Base-by-base conservation (phyloP, 345 rosid genomes). In the Brassica nigra region DNA sequence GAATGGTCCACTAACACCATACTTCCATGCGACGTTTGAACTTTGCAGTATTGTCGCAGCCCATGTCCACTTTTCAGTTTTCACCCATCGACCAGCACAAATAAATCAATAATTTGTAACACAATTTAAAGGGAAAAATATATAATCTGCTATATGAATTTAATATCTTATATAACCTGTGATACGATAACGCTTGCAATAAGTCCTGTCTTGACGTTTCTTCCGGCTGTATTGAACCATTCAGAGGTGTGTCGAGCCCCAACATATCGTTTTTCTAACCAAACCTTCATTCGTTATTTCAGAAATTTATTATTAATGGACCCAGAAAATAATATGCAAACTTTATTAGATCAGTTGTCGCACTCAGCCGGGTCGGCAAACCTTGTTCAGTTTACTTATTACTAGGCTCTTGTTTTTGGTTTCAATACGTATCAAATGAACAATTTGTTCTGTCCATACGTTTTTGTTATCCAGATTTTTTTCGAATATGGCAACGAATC, bases 191-290 rank as follows among this genome's bases (percentile, higher is more conserved):
- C 98, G 80, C 95, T 90, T 10, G 97, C 98, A 68, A 94, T 94
- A 59, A 94, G 95, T 74, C 98, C 97, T 11, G 98, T 94, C 79
- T 91, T 94, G 18, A 94, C 97, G 72, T 90, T 94, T 87, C 98
- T 85, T 75, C 97, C 98, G 2, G 98, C 98, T 1, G 97, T 94
- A 86, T 94, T 94, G 88, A 94, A 94, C 97, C 98, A 94, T 69
- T 94, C 98, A 0, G 97, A 94, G 15, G 97, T 92, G 72, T 92
- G 98, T 34, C 81, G 83, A 4, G 93, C 88, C 11, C 98, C 97
- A 2, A 94, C 92, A 61, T 94, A 94, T 73, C 95, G 78, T 81
- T 90, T 92, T 83, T 94, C 98, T 62, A 94, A 79, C 96, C 97
- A 94, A 23, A 94, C 98, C 77, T 75, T 71, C 70, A 31, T 67